Percentiles rank a stretch among this genome's conserved stretches.
phyloP scores from a whole-genome alignment of 202 grass and related monocot genomes.

The Tripidium arundinaceum region DNA sequence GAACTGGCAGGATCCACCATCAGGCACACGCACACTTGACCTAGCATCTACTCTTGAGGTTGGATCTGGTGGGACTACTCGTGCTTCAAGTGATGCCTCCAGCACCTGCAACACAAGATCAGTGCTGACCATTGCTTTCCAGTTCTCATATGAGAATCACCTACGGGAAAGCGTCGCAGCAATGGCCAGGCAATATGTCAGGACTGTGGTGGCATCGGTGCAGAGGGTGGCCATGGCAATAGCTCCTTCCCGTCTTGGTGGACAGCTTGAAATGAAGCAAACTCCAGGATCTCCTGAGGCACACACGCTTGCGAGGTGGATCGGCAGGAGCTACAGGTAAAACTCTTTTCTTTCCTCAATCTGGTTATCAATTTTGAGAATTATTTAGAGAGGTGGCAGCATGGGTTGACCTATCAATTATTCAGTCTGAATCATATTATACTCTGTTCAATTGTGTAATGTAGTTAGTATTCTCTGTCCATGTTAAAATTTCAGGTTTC shows the following conservation, averaged over 20 bases:
- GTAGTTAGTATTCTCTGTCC: conserved; percentile 1
- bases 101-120: conserved; percentile 61
- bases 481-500: conserved; percentile 37
- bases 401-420: background rate
- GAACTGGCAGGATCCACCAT: conserved; percentile 53
- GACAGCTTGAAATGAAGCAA: conserved; percentile 66
- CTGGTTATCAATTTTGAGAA: background rate
- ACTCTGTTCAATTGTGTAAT: background rate
- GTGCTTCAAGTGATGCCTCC: conserved; percentile 47
- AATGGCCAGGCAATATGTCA: conserved; percentile 91
- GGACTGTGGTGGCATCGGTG: conserved; percentile 84
- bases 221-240: conserved; percentile 96
- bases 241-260: conserved; percentile 51
- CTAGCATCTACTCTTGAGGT: conserved; percentile 91
- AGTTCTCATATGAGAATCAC: conserved; percentile 90
- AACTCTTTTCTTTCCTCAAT: background rate
- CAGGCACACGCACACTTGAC: conserved; percentile 75
- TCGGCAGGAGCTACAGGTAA: conserved; percentile 86
- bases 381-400: background rate
- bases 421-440: background rate
- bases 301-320: conserved; percentile 73
- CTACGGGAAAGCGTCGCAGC: conserved; percentile 76
- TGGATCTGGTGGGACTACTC: conserved; percentile 58
- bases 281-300: conserved; percentile 70
- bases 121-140: conserved; percentile 93